A percentile compares a stretch with the other conserved stretches of the same genome.
Evolutionary conservation across 2,329 filamentous ascomycete genomes (phyloP).

Genomic region (Aspergillus pseudoglaucus): DNA sequence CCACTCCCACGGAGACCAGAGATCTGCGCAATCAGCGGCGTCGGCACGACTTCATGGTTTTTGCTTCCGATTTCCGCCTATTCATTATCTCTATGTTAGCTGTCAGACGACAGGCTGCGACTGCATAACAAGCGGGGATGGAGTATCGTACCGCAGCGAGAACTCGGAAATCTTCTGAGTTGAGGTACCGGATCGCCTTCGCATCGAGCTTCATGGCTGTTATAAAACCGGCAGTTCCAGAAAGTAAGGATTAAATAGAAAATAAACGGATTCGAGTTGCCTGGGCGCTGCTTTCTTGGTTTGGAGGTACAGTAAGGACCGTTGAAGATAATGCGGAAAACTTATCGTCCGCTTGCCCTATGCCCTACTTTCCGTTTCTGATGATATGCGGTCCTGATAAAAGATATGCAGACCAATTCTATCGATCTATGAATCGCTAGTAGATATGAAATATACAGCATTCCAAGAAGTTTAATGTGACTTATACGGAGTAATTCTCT

Average conservation of each 20-base stretch:
- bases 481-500: too few relatives aligned
- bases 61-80: constrained; percentile 90
- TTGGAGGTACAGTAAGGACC: neutral
- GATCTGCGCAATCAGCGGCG: constrained; percentile 75
- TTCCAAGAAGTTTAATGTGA: too few relatives aligned
- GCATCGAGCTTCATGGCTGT: constrained; percentile 85
- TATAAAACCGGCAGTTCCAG: too few relatives aligned
- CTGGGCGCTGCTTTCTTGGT: neutral
- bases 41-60: constrained; percentile 96
- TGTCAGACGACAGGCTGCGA: constrained; percentile 22
- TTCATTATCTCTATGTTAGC: constrained; percentile 26
- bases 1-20: constrained; percentile 73
- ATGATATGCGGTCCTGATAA: constrained; percentile 2
- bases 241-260: neutral
- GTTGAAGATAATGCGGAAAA: constrained; percentile 18
- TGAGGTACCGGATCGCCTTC: constrained; percentile 85
- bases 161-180: constrained; percentile 88
- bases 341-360: constrained; percentile 30
- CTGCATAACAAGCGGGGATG: constrained; percentile 12
- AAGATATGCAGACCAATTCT: too few relatives aligned
- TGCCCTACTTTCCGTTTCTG: constrained; percentile 31
- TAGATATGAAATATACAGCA: too few relatives aligned
- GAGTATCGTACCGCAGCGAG: constrained; percentile 65
- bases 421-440: too few relatives aligned
- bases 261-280: neutral